phyloP scores from a whole-genome alignment of 1,139 yeast genomes.

The Diutina catenulata region DNA sequence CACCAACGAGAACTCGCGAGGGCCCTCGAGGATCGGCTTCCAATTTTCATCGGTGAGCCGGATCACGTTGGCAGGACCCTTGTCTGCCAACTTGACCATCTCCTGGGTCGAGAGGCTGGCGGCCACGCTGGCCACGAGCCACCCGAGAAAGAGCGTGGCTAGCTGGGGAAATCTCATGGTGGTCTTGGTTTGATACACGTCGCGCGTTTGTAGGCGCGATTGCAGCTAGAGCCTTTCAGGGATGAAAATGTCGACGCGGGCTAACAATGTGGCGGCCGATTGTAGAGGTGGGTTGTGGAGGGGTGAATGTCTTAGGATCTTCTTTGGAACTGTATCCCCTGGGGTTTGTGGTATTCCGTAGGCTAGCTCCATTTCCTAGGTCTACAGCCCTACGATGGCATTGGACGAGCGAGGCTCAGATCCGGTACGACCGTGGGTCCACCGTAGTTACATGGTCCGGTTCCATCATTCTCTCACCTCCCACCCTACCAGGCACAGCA shows the following conservation, averaged over 20 bases:
- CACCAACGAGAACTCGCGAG: constrained; percentile 59
- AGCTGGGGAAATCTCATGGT: background rate
- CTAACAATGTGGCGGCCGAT: too few relatives aligned
- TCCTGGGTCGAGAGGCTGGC: background rate
- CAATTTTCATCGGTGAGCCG: constrained; percentile 50
- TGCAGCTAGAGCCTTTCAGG: background rate
- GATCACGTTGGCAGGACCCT: constrained; percentile 11
- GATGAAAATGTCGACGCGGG: background rate
- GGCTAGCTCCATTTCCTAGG: too few relatives aligned
- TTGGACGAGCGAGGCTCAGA: too few relatives aligned
- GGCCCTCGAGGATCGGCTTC: constrained; percentile 47
- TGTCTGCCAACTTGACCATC: background rate
- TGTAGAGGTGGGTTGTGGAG: too few relatives aligned
- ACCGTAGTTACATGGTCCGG: too few relatives aligned
- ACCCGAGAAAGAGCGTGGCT: background rate
- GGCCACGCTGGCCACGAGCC: constrained; percentile 2
- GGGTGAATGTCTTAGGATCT: too few relatives aligned
- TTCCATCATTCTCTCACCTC: too few relatives aligned
- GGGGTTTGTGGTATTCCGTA: too few relatives aligned
- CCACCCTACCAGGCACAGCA: too few relatives aligned
- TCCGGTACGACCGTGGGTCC: too few relatives aligned
- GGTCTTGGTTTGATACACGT: background rate
- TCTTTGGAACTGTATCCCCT: too few relatives aligned
- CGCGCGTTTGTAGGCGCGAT: background rate
- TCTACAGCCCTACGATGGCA: too few relatives aligned